A percentile compares a stretch with the other conserved stretches of the same genome.
phyloP scores from a whole-genome alignment of 2,329 filamentous ascomycete genomes.

The Arthrobotrys iridis region DNA sequence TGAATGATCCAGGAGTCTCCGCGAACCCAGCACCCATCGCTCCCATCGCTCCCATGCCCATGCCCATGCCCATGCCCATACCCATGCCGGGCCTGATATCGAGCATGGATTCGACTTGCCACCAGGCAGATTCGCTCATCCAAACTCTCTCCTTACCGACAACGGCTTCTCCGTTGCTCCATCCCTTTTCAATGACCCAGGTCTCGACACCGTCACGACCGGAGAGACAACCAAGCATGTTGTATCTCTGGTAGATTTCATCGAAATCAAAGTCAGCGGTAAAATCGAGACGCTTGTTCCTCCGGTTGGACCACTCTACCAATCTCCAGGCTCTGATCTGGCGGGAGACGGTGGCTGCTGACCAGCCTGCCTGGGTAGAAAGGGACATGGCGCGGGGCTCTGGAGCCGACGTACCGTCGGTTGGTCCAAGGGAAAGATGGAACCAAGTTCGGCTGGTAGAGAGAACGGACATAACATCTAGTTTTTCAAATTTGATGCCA shows the following conservation, averaged over 20 bases:
- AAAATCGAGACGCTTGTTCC: constrained; percentile 90
- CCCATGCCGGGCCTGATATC: constrained; percentile 69
- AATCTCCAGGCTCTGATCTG: constrained; percentile 93
- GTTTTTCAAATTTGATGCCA: constrained; percentile 70
- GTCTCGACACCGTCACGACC: constrained; percentile 92
- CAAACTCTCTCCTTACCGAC: constrained; percentile 91
- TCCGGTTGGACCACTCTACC: constrained; percentile 94
- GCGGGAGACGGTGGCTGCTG: constrained; percentile 87
- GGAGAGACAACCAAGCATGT: constrained; percentile 83
- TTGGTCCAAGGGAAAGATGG: constrained; percentile 89
- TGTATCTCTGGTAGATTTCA: constrained; percentile 87
- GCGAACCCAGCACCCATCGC: constrained; percentile 76
- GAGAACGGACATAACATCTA: constrained; percentile 79
- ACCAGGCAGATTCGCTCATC: constrained; percentile 95
- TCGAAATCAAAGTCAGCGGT: constrained; percentile 96
- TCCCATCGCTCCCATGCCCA: constrained; percentile 54
- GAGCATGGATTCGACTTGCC: constrained; percentile 96
- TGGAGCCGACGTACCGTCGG: constrained; percentile 71
- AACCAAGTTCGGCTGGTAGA: constrained; percentile 93
- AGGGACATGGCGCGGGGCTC: constrained; percentile 76
- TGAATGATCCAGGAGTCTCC: constrained; percentile 61
- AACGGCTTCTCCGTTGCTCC: constrained; percentile 97
- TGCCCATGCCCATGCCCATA: constrained; percentile 59
- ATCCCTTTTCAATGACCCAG: constrained; percentile 93
- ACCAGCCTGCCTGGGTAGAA: constrained; percentile 79